Percentiles rank a stretch among this genome's conserved stretches.
Evolutionary conservation across 208 protist genomes (phyloP).

Genomic region (Hexamita inflata): DNA sequence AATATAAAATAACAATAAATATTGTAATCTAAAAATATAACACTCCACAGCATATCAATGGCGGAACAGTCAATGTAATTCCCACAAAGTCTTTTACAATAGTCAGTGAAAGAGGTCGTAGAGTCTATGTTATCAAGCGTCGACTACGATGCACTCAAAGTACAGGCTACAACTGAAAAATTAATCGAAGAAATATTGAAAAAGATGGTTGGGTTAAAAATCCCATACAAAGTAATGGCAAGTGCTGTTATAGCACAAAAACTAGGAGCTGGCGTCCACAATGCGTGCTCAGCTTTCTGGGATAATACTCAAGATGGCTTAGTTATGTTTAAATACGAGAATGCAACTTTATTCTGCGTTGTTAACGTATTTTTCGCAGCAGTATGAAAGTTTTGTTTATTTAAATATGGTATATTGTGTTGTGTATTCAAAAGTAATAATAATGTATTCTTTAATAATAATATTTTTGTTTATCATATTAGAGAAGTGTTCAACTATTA

Average conservation of each 20-base stretch:
- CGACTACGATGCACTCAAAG: constrained; percentile 18
- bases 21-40: too few relatives aligned
- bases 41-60: too few relatives aligned
- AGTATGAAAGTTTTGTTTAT: constrained; percentile 23
- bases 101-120: neutral
- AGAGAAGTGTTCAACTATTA: too few relatives aligned
- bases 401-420: too few relatives aligned
- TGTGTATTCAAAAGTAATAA: too few relatives aligned
- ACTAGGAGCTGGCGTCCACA: constrained; percentile 64
- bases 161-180: neutral
- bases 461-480: too few relatives aligned
- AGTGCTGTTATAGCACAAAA: constrained; percentile 67
- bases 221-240: constrained; percentile 73
- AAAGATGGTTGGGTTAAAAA: constrained; percentile 47
- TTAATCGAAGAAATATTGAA: constrained; percentile 31
- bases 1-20: too few relatives aligned
- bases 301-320: constrained; percentile 63
- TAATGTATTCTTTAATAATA: too few relatives aligned
- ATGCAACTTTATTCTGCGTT: constrained; percentile 21
- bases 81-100: too few relatives aligned
- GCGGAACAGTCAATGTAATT: too few relatives aligned
- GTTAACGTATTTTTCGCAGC: constrained; percentile 29
- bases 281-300: constrained; percentile 66
- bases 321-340: constrained; percentile 24
- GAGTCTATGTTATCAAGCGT: constrained; percentile 1